Evolutionary conservation across 1,139 yeast species (phyloP).

Genomic region (Meyerozyma athensensis): DNA sequence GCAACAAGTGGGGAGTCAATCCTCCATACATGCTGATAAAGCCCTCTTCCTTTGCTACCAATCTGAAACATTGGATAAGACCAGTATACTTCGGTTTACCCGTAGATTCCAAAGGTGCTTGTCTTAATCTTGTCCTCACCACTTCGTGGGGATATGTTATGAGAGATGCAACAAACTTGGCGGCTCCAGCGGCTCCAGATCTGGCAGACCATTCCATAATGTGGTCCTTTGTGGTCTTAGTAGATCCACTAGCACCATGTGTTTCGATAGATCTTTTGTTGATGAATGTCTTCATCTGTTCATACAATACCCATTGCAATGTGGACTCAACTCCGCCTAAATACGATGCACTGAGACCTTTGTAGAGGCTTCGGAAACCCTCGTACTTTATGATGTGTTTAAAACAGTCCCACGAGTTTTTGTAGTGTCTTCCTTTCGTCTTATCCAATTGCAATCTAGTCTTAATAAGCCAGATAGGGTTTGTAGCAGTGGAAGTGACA

Average conservation of each 20-base stretch:
- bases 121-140: conserved; percentile 90
- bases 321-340: conserved; percentile 93
- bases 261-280: conserved; percentile 49
- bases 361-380: conserved; percentile 76
- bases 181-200: conserved; percentile 97
- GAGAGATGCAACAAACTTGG: conserved; percentile 87
- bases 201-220: conserved; percentile 90
- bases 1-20: conserved; percentile 87
- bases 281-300: conserved; percentile 81
- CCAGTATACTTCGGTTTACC: conserved; percentile 90
- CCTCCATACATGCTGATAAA: conserved; percentile 94
- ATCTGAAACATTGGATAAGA: conserved; percentile 75
- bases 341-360: conserved; percentile 90
- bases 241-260: conserved; percentile 38
- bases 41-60: conserved; percentile 88
- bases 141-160: conserved; percentile 98
- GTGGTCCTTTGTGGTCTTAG: conserved; percentile 55
- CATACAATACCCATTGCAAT: conserved; percentile 94
- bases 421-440: conserved; percentile 58
- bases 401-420: conserved; percentile 82
- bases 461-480: conserved; percentile 98
- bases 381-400: conserved; percentile 66
- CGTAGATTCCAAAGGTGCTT: conserved; percentile 72
- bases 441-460: conserved; percentile 91
- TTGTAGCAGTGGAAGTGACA: conserved; percentile 95